Base-by-base conservation (phyloP, 2,329 filamentous ascomycete species). In the Lasiodiplodia citricola region DNA sequence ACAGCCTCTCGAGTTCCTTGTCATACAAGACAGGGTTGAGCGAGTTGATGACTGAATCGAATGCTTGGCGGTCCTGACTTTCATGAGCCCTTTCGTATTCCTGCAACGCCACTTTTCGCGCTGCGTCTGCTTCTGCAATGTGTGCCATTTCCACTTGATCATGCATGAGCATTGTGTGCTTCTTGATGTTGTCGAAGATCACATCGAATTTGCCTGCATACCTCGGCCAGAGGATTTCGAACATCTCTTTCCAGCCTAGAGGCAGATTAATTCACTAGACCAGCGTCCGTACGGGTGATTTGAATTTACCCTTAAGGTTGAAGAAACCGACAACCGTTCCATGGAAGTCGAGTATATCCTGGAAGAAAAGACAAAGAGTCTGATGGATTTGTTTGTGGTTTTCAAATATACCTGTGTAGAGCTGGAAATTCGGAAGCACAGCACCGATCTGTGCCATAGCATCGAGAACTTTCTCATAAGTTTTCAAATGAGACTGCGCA, bases 321-420 rank as follows among this genome's bases (percentile, higher is more conserved):
- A 80, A 80, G 66, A 79, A 77, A 21, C 75, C 71, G 58, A 80
- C 69, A 2, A 72, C 69, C 38, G 77, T 70, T 1, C 70, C n/a
- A 67, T 81, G 77, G 67, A 81, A 76, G 51, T 80, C 76, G 28
- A 81, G 74, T 16, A 81, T 75, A 68, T 81, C 79, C 60, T 72
- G 71, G 71, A 74, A 81, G 55, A 81, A 80, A 5, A 81, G 71
- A 18, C 68, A 72, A 35, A 80, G 67, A 31, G 77, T 69, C 37
- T 76, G 71, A 28, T 73, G 72, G 16, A 78, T 69, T 6, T 69
- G 66, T 0, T 68, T 66, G 63, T 76, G 77, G 2, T 73, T 23
- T 10, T 68, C 63, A 52, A 79, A 77, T 10, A 76, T 23, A 5
- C 69, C 47, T 2, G 58, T 38, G 23, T 72, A 56, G 25, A 71